Evolutionary conservation across 2,329 filamentous ascomycete species (phyloP), one percentile per base, ranked within the genome.

Genomic region (Magnaporthiopsis rhizophila): DNA sequence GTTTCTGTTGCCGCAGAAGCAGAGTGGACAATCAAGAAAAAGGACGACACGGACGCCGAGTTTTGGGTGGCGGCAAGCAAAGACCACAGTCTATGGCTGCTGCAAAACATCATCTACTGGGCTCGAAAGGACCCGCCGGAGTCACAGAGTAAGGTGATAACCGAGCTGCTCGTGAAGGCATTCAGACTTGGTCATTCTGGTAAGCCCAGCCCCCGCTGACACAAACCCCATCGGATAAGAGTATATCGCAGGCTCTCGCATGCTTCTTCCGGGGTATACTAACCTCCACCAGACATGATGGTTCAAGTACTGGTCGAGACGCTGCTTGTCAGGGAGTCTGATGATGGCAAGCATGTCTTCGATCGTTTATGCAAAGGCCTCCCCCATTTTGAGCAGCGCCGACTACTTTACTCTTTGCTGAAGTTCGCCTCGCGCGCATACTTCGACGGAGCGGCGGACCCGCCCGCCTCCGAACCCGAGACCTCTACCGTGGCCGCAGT

Each of bases 171-270:
- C 18, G 76, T 84, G 3, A 87, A 88, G 67, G 80, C 85, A 1
- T 77, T 94, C 65, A 87, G 83, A 36, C 74, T 97, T 36, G 91
- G 91, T 3, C 91, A 95, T 74, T 79, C 82, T 63, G 88, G 91
- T 90, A 79, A 72, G 78, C 50, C 53, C 3, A 21, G 36, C 45
- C 38, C 56, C 36, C 2, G 13, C 28, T 3, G 6, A 5, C 26
- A 28, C 8, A 15, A n/a, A 12, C 4, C 8, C 2, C n/a, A 7
- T 9, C 8, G 12, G 26, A 15, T 56, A 18, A 38, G n/a, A n/a
- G 30, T 12, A 32, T 9, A 15, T 32, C 28, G 45, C 18, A 53
- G n/a, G 28, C 61, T 34, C 21, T 30, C 15, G 4, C 8, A 21
- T 15, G 4, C 13, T 53, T 53, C n/a, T 53, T 3, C 36, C 7